Percentiles rank a stretch among this genome's conserved stretches.
Evolutionary conservation across 176 grass and related monocot species (phyloP).

Genomic region (Ananas comosus): DNA sequence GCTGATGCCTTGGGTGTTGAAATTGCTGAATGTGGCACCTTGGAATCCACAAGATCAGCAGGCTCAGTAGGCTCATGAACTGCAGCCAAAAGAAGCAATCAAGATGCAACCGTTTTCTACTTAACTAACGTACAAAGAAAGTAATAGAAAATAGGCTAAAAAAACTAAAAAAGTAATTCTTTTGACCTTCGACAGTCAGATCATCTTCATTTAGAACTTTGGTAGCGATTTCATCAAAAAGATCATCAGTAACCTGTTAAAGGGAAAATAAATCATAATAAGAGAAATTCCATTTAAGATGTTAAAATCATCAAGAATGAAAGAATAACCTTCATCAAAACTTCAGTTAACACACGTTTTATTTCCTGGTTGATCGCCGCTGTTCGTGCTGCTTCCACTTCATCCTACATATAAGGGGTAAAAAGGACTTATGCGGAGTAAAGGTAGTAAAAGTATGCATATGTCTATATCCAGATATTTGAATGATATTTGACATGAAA

Average conservation of each 20-base stretch:
- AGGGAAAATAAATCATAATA: slow-evolving; percentile 7
- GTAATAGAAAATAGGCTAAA: not conserved
- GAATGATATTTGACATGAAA: too few species aligned
- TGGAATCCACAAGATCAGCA: slow-evolving; percentile 25
- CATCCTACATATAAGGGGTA: slow-evolving; percentile 52
- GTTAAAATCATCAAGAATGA: slow-evolving; percentile 9
- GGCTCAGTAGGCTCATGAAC: slow-evolving; percentile 17
- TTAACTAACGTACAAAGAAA: not conserved
- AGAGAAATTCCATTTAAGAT: not conserved
- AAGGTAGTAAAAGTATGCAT: not conserved
- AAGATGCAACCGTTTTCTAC: slow-evolving; percentile 2
- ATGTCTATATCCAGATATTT: not conserved
- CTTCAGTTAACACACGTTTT: slow-evolving; percentile 90
- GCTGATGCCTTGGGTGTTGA: slow-evolving; percentile 31
- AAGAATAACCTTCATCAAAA: slow-evolving; percentile 72
- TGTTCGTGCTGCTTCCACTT: slow-evolving; percentile 42
- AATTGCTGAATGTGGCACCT: slow-evolving; percentile 23
- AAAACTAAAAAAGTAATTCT: slow-evolving; percentile 15
- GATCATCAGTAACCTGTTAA: slow-evolving; percentile 87
- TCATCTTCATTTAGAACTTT: slow-evolving; percentile 90
- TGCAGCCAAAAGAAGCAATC: slow-evolving; percentile 40
- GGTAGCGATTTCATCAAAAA: slow-evolving; percentile 85
- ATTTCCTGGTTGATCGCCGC: slow-evolving; percentile 85
- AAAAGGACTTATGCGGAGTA: not conserved
- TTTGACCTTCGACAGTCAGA: slow-evolving; percentile 45